Evolutionary conservation across 2,329 filamentous ascomycete species (phyloP).

Genomic region (Fusarium torulosum): DNA sequence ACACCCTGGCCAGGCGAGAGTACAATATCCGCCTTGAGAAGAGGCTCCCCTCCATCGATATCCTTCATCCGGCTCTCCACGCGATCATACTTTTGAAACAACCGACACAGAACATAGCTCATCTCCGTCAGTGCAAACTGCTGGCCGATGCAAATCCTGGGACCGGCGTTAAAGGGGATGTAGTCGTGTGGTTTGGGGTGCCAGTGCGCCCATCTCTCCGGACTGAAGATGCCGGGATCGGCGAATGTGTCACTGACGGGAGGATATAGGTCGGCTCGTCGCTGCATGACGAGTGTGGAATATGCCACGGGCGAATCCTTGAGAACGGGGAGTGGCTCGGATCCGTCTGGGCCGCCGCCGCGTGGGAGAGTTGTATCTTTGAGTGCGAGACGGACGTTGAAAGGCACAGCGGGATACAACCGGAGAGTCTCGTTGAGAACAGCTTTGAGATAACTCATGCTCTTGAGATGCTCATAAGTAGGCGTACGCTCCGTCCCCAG

Average conservation of each 20-base stretch:
- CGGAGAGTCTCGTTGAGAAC: constrained; percentile 83
- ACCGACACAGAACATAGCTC: constrained; percentile 75
- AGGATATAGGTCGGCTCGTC: constrained; percentile 73
- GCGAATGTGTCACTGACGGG: constrained; percentile 59
- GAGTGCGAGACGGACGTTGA: constrained; percentile 80
- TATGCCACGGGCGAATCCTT: constrained; percentile 77
- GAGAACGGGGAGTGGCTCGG: constrained; percentile 71
- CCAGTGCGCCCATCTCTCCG: constrained; percentile 75
- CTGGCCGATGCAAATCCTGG: constrained; percentile 81
- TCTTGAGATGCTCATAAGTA: constrained; percentile 85
- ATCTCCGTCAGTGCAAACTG: constrained; percentile 86
- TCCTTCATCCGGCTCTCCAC: constrained; percentile 69
- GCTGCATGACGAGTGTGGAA: constrained; percentile 79
- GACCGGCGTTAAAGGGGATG: constrained; percentile 81
- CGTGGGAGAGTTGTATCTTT: constrained; percentile 80
- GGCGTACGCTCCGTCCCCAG: constrained; percentile 74
- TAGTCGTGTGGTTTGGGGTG: constrained; percentile 77
- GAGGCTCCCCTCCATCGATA: constrained; percentile 66
- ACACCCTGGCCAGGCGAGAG: constrained; percentile 71
- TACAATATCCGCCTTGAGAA: constrained; percentile 70
- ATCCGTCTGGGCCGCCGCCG: constrained; percentile 75
- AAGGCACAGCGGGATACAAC: constrained; percentile 82
- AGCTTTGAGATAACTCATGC: constrained; percentile 84
- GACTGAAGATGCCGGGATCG: constrained; percentile 66
- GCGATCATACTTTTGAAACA: constrained; percentile 78